Percentiles rank a stretch among this genome's conserved stretches.
Evolutionary conservation across 2,329 filamentous ascomycete genomes (phyloP).

Genomic region (Madurella fahalii): DNA sequence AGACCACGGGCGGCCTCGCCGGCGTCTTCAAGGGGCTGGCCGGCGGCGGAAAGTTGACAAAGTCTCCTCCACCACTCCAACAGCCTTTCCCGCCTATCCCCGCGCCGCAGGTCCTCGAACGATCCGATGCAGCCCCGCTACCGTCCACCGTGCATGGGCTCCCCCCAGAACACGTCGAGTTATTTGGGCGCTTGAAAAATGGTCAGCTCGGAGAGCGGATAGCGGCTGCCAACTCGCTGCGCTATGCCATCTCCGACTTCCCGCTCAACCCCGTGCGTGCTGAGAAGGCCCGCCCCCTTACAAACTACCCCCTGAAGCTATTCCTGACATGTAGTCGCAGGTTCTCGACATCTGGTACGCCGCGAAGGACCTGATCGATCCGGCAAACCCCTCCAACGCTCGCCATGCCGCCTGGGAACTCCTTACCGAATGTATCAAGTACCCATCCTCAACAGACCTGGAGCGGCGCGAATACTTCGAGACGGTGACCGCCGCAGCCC

Average conservation of each 20-base stretch:
- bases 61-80: conserved; percentile 44
- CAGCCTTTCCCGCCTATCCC: conserved; percentile 34
- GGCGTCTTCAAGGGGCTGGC: conserved; percentile 62
- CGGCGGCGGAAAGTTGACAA: conserved; percentile 47
- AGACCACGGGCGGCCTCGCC: conserved; percentile 53
- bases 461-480: conserved; percentile 64
- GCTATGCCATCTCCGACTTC: conserved; percentile 54
- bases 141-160: conserved; percentile 40
- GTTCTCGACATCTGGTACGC: conserved; percentile 62
- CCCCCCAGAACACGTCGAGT: conserved; percentile 49
- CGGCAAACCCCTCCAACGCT: conserved; percentile 48
- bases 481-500: conserved; percentile 53
- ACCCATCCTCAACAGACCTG: conserved; percentile 59
- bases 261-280: conserved; percentile 47
- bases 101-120: conserved; percentile 37
- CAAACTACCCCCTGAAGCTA: neutral
- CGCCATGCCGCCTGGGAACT: conserved; percentile 62
- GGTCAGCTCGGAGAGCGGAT: conserved; percentile 52
- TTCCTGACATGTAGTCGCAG: conserved; percentile 15
- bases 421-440: conserved; percentile 61
- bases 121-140: conserved; percentile 38
- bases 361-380: conserved; percentile 60
- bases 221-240: conserved; percentile 54
- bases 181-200: conserved; percentile 51
- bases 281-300: too few relatives aligned